A percentile compares a stretch with the other conserved stretches of the same genome.
phyloP scores from a whole-genome alignment of 495 filamentous ascomycete genomes.

The Tuber brumale region DNA sequence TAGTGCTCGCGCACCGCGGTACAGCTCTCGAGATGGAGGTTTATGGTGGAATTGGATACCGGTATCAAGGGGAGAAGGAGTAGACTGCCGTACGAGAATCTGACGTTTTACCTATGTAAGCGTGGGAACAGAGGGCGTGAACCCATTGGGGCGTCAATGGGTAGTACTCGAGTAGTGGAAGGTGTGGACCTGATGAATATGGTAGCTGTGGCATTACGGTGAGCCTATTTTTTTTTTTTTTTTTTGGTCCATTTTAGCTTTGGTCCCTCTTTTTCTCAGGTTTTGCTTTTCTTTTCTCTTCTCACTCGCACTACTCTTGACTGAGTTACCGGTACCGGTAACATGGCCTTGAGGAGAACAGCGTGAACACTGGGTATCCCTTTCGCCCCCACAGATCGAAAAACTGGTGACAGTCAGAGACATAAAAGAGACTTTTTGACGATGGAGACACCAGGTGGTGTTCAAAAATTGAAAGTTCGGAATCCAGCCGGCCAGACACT shows the following conservation, averaged over 20 bases:
- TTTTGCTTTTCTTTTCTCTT: not conserved
- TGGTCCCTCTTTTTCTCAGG: not conserved
- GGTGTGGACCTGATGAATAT: not conserved
- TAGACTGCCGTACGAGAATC: not conserved
- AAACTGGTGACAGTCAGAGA: not conserved
- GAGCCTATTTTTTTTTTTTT: constrained; percentile 3
- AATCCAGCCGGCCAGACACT: constrained; percentile 32
- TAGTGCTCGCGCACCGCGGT: not conserved
- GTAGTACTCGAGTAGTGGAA: too few relatives aligned
- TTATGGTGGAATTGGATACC: not conserved
- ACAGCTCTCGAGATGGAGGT: not conserved
- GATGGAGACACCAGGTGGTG: constrained; percentile 24
- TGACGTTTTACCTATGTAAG: constrained; percentile 1
- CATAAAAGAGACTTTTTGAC: not conserved
- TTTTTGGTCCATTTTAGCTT: not conserved
- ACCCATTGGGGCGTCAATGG: not conserved
- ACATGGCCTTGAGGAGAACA: not conserved
- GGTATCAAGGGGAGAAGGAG: not conserved
- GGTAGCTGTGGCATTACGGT: not conserved
- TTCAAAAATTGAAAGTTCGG: constrained; percentile 32
- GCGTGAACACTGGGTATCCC: not conserved
- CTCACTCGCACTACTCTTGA: not conserved
- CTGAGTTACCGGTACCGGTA: constrained; percentile 1
- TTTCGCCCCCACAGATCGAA: constrained; percentile 20
- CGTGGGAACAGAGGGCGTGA: not conserved